Evolutionary conservation across 225 moss, liverwort and hornwort species (phyloP), one percentile per base, ranked within the genome.

Genomic region (Pleurozium schreberi): DNA sequence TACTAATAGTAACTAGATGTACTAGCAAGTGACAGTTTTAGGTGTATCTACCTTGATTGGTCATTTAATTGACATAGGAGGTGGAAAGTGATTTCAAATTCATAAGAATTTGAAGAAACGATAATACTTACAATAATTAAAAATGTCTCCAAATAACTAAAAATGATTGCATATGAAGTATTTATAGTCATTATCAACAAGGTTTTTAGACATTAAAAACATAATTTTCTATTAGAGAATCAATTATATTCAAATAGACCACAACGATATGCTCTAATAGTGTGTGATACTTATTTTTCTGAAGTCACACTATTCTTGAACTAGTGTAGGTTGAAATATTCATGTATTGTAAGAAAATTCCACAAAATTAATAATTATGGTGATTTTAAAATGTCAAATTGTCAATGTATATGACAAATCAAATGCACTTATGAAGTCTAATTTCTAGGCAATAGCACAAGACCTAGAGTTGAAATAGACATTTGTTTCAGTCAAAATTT

Each of bases 161-260:
- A 73, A 5, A 73, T 47, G 3, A 20, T 1, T 0, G 14, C 5
- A 33, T n/a, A 3, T 50, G 20, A 47, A 2, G 8, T 2, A 34
- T 36, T 76, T 34, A 34, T 2, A 36, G 2, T 22, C 15, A 21
- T 33, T 34, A 5, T 34, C 8, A 21, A 50, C 0, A 33, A 75
- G 20, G 3, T 12, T 75, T 33, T 16, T 50, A 12, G 13, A 20
- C 2, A 36, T 36, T 8, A 1, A 76, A 1, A 14, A 53, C 1
- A 14, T 38, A 38, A 55, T 55, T 38, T 15, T 55, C 23, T 77
- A 14, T 4, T 55, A 38, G 6, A 15, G 5, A 25, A 25, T 34
- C 4, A 3, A 77, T 15, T 9, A 14, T 23, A 8, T 77, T 52
- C 5, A 9, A 22, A 8, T 50, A 22, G 0, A 52, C 2, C 20